A percentile compares a stretch with the other conserved stretches of the same genome.
phyloP scores from a whole-genome alignment of 1,284 basidiomycete species.

The Ganoderma meredithae region DNA sequence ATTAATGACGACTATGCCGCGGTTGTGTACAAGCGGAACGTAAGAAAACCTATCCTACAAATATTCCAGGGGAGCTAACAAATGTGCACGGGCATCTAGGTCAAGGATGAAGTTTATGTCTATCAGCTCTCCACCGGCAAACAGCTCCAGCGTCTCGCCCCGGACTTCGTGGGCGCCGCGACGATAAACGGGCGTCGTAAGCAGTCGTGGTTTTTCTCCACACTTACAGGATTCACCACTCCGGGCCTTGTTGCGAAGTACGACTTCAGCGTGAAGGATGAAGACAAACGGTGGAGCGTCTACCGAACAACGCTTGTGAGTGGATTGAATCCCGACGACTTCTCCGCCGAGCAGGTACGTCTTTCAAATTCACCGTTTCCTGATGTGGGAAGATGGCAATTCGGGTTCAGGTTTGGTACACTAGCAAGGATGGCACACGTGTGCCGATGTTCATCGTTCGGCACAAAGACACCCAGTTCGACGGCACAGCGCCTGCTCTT shows the following conservation, averaged over 20 bases:
- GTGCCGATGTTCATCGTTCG: slow-evolving; percentile 90
- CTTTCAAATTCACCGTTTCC: not conserved
- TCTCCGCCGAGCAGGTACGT: slow-evolving; percentile 71
- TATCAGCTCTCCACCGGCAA: slow-evolving; percentile 67
- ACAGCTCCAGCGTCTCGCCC: slow-evolving; percentile 63
- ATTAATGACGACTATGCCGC: slow-evolving; percentile 69
- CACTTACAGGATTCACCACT: slow-evolving; percentile 75
- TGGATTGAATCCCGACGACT: slow-evolving; percentile 76
- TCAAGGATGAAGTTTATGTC: slow-evolving; percentile 85
- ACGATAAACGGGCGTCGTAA: slow-evolving; percentile 60
- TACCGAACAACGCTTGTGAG: slow-evolving; percentile 69
- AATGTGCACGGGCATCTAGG: slow-evolving; percentile 46
- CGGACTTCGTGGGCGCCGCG: slow-evolving; percentile 78
- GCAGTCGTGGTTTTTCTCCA: slow-evolving; percentile 74
- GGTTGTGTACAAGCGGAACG: slow-evolving; percentile 79
- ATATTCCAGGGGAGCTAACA: not conserved
- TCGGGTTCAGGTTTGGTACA: slow-evolving; percentile 68
- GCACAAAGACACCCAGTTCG: slow-evolving; percentile 73
- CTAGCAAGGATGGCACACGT: slow-evolving; percentile 82
- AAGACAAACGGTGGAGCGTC: slow-evolving; percentile 61
- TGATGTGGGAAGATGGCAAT: not conserved
- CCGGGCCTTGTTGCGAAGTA: slow-evolving; percentile 76
- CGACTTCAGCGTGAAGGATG: slow-evolving; percentile 57
- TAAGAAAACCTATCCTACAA: slow-evolving; percentile 41
- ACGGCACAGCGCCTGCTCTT: slow-evolving; percentile 81